Base-by-base conservation (phyloP, 768 basidiomycete species). In the Porphyrellus cyaneotinctus region DNA sequence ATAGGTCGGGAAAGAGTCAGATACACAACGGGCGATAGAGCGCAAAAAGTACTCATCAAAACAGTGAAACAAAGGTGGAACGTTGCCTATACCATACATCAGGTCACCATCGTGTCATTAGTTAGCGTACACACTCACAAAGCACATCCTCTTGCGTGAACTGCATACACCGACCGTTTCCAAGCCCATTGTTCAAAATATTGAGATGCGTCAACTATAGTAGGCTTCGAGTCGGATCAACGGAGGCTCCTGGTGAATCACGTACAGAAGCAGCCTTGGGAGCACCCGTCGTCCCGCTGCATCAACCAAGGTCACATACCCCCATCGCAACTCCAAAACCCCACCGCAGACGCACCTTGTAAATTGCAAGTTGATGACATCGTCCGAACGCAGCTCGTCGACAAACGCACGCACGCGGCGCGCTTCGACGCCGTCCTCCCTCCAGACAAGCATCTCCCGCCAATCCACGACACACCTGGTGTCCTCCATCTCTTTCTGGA, bases 221-320 rank as follows among this genome's bases (percentile, higher is more conserved):
- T 14, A 15, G 4, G 15, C 10, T n/a, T n/a, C 24, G 17, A 43
- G 37, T 24, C 33, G 37, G 36, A 37, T 1, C 26, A 53, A 9
- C 23, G 15, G 4, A 35, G 1, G n/a, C 1, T 1, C 20, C 6
- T 10, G 26, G 26, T 9, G 13, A 20, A 47, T 12, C 24, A 71
- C 78, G 20, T 65, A 91, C 89, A 22, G 89, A 88, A 49, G 90
- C 90, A 17, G 88, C 91, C 67, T 92, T 93, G 0, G 91, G 89
- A 0, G 74, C 64, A 14, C 88, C 90, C 3, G 90, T 91, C 11
- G 91, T 91, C 4, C 88, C 88, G 59, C 89, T 91, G 56, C 41
- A 9, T 7, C 13, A 20, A 35, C 30, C 28, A 39, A 38, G 8
- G 46, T 60, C 44, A 47, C 49, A 28, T 3, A n/a, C 12, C 26